These are phyloP conservation scores for Litsea cubeba DNA, from an alignment of 164 flowering plant genomes.

Conservation along the genomic window DNA sequence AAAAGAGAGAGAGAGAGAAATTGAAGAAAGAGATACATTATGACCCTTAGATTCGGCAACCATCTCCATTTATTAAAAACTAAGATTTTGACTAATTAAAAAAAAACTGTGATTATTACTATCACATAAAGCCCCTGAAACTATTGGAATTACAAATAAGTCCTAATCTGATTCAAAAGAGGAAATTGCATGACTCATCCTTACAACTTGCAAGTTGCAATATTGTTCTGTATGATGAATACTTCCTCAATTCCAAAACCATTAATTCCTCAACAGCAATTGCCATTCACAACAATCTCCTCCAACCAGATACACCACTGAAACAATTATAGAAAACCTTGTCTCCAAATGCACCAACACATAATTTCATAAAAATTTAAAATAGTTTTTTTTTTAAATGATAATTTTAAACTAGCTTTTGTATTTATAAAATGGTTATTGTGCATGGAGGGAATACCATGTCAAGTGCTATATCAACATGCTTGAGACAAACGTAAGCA, in stretches of 20 bases:
- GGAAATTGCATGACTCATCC: neutral
- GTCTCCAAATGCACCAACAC: neutral
- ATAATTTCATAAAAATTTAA: neutral
- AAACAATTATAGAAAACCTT: neutral
- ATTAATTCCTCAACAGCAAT: neutral
- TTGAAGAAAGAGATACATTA: no score
- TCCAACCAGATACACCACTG: neutral
- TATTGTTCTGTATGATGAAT: neutral
- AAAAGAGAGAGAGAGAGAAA: no score
- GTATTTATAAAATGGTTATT: no score
- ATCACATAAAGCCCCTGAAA: no score
- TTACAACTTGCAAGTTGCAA: neutral
- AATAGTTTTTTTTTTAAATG: neutral
- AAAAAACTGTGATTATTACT: no score
- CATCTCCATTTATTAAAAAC: no score
- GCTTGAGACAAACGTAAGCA: neutral
- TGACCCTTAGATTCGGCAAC: no score
- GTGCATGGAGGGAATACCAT: neutral
- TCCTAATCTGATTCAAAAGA: neutral
- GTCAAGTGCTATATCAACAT: neutral
- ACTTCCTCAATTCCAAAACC: neutral
- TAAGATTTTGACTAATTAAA: no score
- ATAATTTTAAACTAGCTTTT: no score
- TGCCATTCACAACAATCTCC: neutral
- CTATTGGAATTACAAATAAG: no score